phyloP scores from a whole-genome alignment of 2,329 filamentous ascomycete genomes.

The Ceratocystis alfenasii region DNA sequence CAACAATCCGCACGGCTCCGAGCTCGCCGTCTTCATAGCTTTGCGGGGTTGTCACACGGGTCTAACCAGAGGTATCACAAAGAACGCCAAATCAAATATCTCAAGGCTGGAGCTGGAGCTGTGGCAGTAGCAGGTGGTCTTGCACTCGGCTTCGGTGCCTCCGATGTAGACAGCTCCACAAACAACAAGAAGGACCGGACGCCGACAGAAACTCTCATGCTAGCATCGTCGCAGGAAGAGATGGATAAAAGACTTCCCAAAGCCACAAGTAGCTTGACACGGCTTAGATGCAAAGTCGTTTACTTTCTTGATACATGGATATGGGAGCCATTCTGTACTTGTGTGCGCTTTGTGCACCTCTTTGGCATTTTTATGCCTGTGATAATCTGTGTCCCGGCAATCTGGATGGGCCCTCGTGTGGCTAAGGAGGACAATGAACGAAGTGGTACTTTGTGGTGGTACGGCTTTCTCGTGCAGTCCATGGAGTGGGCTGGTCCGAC shows the following conservation, averaged over 20 bases:
- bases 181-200: conserved; percentile 14
- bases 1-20: neutral
- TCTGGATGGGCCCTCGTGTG: conserved; percentile 63
- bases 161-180: neutral
- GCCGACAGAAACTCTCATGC: conserved; percentile 62
- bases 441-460: conserved; percentile 86
- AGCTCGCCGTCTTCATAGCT: neutral
- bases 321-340: conserved; percentile 80
- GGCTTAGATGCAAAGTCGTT: conserved; percentile 46
- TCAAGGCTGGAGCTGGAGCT: conserved; percentile 15
- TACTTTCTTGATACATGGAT: conserved; percentile 60
- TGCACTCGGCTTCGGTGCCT: neutral
- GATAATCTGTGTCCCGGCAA: conserved; percentile 61
- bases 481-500: conserved; percentile 93
- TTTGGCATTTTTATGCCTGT: conserved; percentile 85
- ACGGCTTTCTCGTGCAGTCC: conserved; percentile 66
- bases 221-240: conserved; percentile 67
- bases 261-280: conserved; percentile 46
- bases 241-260: conserved; percentile 56
- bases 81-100: neutral
- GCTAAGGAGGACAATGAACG: conserved; percentile 60
- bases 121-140: conserved; percentile 7
- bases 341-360: conserved; percentile 75
- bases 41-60: neutral
- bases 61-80: neutral